Evolutionary conservation across 2,329 filamentous ascomycete genomes (phyloP).

Genomic region (Penicillium vulpinum): DNA sequence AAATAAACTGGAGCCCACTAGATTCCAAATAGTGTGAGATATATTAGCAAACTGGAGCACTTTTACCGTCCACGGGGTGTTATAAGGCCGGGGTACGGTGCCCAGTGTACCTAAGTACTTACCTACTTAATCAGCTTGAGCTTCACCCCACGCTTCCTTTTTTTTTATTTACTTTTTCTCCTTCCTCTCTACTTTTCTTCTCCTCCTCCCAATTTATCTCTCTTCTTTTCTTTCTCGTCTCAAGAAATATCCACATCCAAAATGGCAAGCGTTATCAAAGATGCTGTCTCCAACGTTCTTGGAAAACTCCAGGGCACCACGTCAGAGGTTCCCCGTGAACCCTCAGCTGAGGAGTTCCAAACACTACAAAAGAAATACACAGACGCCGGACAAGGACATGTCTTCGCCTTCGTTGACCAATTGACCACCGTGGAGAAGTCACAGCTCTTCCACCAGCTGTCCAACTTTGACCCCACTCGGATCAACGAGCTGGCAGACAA

Average conservation of each 20-base stretch:
- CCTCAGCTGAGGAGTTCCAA: constrained; percentile 66
- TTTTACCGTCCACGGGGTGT: too few species aligned
- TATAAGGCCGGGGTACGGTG: too few species aligned
- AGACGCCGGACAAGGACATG: constrained; percentile 74
- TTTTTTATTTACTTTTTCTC: constrained; percentile 18
- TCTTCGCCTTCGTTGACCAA: constrained; percentile 84
- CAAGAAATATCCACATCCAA: constrained; percentile 9
- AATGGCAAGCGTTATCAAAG: constrained; percentile 46
- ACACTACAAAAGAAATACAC: constrained; percentile 71
- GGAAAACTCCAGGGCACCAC: constrained; percentile 47
- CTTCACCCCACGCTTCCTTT: constrained; percentile 26
- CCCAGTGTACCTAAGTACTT: background rate
- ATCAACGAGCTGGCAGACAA: constrained; percentile 85
- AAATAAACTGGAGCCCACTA: constrained; percentile 19
- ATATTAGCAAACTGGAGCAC: background rate
- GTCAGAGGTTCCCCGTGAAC: constrained; percentile 46
- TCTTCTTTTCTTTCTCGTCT: background rate
- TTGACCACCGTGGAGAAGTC: constrained; percentile 73
- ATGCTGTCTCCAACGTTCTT: constrained; percentile 50
- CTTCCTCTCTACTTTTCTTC: constrained; percentile 5
- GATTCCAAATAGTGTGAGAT: background rate
- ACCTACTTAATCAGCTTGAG: constrained; percentile 16
- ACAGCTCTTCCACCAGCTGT: constrained; percentile 76
- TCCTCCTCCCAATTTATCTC: background rate
- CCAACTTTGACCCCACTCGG: constrained; percentile 75